Base-by-base conservation (phyloP, 2,329 filamentous ascomycete species). In the Alternaria solani region DNA sequence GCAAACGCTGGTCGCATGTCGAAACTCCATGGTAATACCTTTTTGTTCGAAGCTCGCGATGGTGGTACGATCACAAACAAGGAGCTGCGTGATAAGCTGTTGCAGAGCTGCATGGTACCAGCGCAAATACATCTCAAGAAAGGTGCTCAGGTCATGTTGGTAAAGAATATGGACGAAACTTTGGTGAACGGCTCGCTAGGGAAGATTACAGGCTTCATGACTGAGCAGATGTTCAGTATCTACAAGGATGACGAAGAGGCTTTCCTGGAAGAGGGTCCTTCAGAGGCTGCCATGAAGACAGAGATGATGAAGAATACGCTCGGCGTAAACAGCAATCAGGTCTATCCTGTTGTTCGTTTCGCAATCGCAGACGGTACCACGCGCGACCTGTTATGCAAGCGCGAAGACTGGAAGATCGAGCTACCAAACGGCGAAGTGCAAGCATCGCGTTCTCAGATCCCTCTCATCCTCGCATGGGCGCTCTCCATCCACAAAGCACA, bases 401-500 rank as follows among this genome's bases (percentile, higher is more conserved):
- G 90, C 11, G 95, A 98, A 76, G 87, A 91, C 36, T 99, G 95
- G 95, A 99, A 97, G 78, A 91, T 97, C 26, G 96, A 99, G 75
- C 85, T 96, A n/a, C 95, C 95, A 2, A 97, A 91, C 57, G 95
- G 95, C 47, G 94, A 98, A 76, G 85, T 98, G 1, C 93, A 97
- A 77, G 95, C 95, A 2, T 92, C 92, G 62, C 91, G 95, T 39
- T 86, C 86, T 46, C 85, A 87, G 61, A 79, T 87, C 5, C 95
- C 95, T 0, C 84, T 99, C 51, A 98, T 99, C 64, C 84, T 99
- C 30, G 95, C 95, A 0, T 99, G 95, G 95, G 95, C 95, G 2
- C 81, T 99, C 20, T 97, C 93, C 1, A 99, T 99, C 61, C 95
- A 99, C 83, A 99, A 99, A 80, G 95, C 95, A 1, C 94, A 98